These are phyloP conservation scores for Friedmanniomyces simplex DNA, from an alignment of 495 filamentous ascomycete genomes.

Conservation along the genomic window DNA sequence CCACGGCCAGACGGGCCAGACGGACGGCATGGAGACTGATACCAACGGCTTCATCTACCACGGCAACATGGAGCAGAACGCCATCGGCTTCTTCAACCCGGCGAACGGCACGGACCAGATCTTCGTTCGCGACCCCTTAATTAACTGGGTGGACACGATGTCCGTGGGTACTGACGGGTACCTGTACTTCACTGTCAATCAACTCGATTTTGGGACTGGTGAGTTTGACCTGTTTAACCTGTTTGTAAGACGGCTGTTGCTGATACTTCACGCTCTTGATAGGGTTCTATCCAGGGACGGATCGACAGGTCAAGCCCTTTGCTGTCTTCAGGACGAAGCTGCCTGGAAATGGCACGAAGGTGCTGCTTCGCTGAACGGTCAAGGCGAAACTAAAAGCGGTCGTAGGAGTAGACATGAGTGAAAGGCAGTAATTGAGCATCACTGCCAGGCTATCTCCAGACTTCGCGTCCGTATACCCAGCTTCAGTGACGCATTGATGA, in stretches of 20 bases:
- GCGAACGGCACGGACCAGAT: constrained; percentile 28
- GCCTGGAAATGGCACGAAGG: constrained; percentile 29
- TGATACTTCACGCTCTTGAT: not conserved
- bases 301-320: constrained; percentile 30
- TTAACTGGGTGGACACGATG: constrained; percentile 27
- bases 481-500: not conserved
- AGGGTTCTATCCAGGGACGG: not conserved
- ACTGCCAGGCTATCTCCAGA: not conserved
- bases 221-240: too few relatives aligned
- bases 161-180: constrained; percentile 27
- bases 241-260: too few relatives aligned
- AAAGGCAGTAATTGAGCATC: not conserved
- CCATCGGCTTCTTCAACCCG: constrained; percentile 34
- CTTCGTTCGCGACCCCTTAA: constrained; percentile 33
- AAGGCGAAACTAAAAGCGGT: not conserved
- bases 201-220: constrained; percentile 15
- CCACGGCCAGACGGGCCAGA: constrained; percentile 24
- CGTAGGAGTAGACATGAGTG: not conserved
- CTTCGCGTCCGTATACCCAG: not conserved
- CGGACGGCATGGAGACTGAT: constrained; percentile 32
- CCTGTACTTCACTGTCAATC: constrained; percentile 30
- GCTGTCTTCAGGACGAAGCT: constrained; percentile 31
- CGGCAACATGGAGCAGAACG: constrained; percentile 36
- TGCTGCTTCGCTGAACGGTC: not conserved
- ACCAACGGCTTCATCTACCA: constrained; percentile 32